Percentiles rank a stretch among this genome's conserved stretches.
These are phyloP conservation scores for Pachysandra terminalis DNA, from an alignment of 164 flowering plant genomes.

Conservation along the genomic window DNA sequence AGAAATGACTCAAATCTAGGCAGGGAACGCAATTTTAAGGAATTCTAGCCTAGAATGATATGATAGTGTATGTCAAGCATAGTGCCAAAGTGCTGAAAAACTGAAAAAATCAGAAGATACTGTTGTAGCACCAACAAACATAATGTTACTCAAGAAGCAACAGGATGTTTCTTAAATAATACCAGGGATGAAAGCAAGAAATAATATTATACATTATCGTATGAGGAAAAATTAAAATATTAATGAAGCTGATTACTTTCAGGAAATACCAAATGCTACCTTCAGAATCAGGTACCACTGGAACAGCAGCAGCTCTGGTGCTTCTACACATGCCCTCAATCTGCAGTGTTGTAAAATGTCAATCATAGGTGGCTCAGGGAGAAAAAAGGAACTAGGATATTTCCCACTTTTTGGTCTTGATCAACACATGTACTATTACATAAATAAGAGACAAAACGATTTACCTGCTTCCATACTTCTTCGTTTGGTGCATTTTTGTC, in stretches of 20 bases:
- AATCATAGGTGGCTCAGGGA: constrained; percentile 6
- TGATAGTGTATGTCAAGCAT: too few species aligned
- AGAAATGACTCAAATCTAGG: too few species aligned
- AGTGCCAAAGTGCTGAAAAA: too few species aligned
- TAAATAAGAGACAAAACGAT: neutral
- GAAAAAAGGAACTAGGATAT: neutral
- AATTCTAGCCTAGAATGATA: too few species aligned
- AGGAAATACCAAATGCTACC: constrained; percentile 28
- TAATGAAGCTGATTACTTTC: neutral
- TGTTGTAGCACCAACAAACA: too few species aligned
- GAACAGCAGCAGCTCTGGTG: constrained; percentile 82
- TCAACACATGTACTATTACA: neutral
- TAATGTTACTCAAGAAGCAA: neutral
- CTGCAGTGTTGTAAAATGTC: constrained; percentile 35
- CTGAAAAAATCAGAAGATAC: neutral
- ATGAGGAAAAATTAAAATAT: neutral
- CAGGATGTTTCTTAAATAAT: neutral
- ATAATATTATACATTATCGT: neutral
- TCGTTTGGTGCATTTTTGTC: constrained; percentile 99
- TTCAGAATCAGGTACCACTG: constrained; percentile 87
- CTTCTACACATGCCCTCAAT: constrained; percentile 84
- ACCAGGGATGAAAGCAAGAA: neutral
- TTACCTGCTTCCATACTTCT: constrained; percentile 97
- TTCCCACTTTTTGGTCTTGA: neutral
- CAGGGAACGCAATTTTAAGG: too few species aligned